Conservation (phyloP, 2,329 filamentous ascomycete species). For the Colletotrichum graminicola region DNA sequence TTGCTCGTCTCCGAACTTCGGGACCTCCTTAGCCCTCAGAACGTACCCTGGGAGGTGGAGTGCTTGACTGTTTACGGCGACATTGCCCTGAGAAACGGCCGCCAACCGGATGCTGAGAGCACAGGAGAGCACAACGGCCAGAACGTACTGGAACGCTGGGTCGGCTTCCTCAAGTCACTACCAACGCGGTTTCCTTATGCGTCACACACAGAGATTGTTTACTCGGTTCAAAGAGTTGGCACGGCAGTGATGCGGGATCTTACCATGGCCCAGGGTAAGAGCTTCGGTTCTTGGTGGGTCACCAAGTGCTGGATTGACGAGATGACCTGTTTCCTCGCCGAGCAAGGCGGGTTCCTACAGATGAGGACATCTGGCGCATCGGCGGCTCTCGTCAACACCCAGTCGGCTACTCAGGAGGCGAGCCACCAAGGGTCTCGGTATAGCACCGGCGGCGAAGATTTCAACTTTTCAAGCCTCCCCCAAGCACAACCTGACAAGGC, state of each 20-base stretch:
- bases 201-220: slow-evolving; percentile 78
- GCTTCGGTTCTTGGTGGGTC: slow-evolving; percentile 94
- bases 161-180: slow-evolving; percentile 76
- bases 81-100: slow-evolving; percentile 61
- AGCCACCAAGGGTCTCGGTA: slow-evolving; percentile 55
- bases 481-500: slow-evolving; percentile 64
- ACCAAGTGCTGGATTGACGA: slow-evolving; percentile 97
- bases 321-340: slow-evolving; percentile 90
- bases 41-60: slow-evolving; percentile 74
- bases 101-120: slow-evolving; percentile 54
- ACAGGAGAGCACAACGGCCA: slow-evolving; percentile 60
- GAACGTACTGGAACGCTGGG: slow-evolving; percentile 84
- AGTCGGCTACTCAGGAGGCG: slow-evolving; percentile 52
- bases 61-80: slow-evolving; percentile 72
- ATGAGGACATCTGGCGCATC: slow-evolving; percentile 58
- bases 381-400: slow-evolving; percentile 50
- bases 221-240: slow-evolving; percentile 80
- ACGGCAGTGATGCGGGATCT: slow-evolving; percentile 85
- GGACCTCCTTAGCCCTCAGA: slow-evolving; percentile 76
- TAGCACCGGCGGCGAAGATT: slow-evolving; percentile 60
- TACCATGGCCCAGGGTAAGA: slow-evolving; percentile 81
- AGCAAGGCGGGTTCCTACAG: slow-evolving; percentile 88
- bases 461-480: slow-evolving; percentile 58
- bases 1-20: slow-evolving; percentile 76
- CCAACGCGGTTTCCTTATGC: slow-evolving; percentile 80